phyloP scores from a whole-genome alignment of 2,329 filamentous ascomycete species.

The Hirsutella rhossiliensis region DNA sequence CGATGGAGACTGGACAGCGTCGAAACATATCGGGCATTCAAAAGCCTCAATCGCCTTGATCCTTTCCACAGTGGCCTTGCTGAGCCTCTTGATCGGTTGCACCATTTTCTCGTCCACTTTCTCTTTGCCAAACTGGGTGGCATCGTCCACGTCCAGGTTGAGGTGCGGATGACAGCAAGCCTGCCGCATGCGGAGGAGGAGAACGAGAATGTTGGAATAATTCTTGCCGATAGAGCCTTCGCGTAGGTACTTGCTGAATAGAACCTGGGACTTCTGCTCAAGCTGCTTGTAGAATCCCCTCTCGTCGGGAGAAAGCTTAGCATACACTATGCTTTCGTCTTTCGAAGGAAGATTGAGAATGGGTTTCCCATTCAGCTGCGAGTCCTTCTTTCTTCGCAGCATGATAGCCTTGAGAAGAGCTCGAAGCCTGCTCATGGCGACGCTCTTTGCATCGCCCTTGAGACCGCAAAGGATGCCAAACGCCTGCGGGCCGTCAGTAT shows the following conservation, averaged over 20 bases:
- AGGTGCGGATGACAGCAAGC: constrained; percentile 33
- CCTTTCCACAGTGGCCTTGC: constrained; percentile 49
- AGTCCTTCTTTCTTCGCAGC: constrained; percentile 71
- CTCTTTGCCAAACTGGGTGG: constrained; percentile 1
- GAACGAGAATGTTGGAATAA: constrained; percentile 70
- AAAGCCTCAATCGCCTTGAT: constrained; percentile 49
- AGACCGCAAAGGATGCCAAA: constrained; percentile 29
- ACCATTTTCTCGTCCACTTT: constrained; percentile 35
- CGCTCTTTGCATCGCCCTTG: constrained; percentile 36
- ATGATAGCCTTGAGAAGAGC: constrained; percentile 69
- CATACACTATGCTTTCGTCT: constrained; percentile 62
- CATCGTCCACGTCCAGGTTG: constrained; percentile 22
- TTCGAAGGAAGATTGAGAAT: constrained; percentile 68
- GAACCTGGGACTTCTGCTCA: constrained; percentile 52
- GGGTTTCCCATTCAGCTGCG: constrained; percentile 66
- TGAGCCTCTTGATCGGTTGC: constrained; percentile 49
- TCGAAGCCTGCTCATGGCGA: constrained; percentile 61
- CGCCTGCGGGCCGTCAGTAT: constrained; percentile 12
- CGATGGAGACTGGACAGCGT: constrained; percentile 59
- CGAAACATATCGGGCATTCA: constrained; percentile 75
- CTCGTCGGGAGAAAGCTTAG: constrained; percentile 63
- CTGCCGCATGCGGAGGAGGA: constrained; percentile 74
- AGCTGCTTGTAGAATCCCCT: constrained; percentile 66
- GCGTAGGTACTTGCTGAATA: constrained; percentile 67
- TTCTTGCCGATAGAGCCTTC: constrained; percentile 52